These are phyloP conservation scores for Lactuca saligna DNA, from an alignment of 129 eudicot species.

Conservation along the genomic window DNA sequence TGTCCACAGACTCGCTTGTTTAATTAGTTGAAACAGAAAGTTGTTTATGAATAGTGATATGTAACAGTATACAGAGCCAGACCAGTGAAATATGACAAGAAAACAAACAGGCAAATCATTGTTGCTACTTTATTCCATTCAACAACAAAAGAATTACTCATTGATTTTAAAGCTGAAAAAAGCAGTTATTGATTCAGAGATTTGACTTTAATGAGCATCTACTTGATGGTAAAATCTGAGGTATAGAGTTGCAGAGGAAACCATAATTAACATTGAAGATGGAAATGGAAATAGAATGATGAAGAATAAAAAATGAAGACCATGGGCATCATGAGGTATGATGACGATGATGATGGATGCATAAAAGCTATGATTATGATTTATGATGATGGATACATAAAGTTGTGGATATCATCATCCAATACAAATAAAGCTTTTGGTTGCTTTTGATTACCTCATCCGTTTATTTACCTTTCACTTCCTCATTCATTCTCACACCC, in stretches of 20 bases:
- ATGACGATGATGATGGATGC: conserved; percentile 3
- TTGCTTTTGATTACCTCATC: conserved; percentile 21
- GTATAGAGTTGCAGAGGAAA: conserved; percentile 24
- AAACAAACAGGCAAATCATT: background rate
- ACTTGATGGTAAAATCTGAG: conserved; percentile 29
- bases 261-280: conserved; percentile 22
- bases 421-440: conserved; percentile 28
- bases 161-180: conserved; percentile 9
- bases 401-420: conserved; percentile 37
- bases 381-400: conserved; percentile 15
- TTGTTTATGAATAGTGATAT: too few relatives aligned
- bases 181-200: conserved; percentile 17
- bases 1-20: background rate
- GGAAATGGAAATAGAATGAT: conserved; percentile 3
- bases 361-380: background rate
- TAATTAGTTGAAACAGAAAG: too few relatives aligned
- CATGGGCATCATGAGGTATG: conserved; percentile 18
- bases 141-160: background rate
- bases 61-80: too few relatives aligned
- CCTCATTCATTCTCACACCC: background rate
- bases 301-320: conserved; percentile 19
- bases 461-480: conserved; percentile 19
- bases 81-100: too few relatives aligned
- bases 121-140: background rate
- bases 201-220: conserved; percentile 37